Conservation (phyloP, 371 early-diverging fungal genomes). For the Mortierella sp. region DNA sequence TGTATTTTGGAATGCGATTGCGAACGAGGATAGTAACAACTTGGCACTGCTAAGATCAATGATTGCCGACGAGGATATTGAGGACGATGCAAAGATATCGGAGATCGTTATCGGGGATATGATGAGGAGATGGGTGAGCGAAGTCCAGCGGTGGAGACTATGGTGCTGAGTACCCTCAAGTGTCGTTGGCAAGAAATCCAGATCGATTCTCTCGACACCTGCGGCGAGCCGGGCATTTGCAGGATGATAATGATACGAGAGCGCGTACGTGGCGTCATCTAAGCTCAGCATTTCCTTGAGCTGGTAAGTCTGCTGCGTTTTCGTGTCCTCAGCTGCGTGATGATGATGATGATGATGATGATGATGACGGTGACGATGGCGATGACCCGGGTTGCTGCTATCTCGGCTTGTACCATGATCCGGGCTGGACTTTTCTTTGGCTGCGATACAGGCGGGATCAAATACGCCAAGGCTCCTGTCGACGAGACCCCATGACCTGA, state of each 20-base stretch:
- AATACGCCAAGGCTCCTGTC: constrained; percentile 35
- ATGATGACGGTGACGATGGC: too few species aligned
- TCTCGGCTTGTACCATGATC: background rate
- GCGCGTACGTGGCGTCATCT: constrained; percentile 47
- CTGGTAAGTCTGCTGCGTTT: constrained; percentile 11
- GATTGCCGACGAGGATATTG: constrained; percentile 48
- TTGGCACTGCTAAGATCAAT: constrained; percentile 77
- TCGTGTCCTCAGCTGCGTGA: background rate
- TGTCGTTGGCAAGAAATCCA: constrained; percentile 34
- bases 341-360: background rate
- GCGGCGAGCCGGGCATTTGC: constrained; percentile 25
- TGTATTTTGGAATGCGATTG: constrained; percentile 81
- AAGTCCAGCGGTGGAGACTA: constrained; percentile 50
- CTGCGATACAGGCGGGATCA: constrained; percentile 17
- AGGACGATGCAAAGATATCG: constrained; percentile 47
- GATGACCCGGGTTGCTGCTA: background rate
- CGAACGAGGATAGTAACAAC: constrained; percentile 75
- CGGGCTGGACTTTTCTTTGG: background rate
- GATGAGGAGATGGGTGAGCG: constrained; percentile 45
- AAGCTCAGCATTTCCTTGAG: constrained; percentile 45
- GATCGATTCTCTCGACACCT: constrained; percentile 38
- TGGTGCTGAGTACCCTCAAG: constrained; percentile 39
- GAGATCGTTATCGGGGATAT: constrained; percentile 54
- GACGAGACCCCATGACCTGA: constrained; percentile 41
- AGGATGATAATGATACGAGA: constrained; percentile 52